Base-by-base conservation (phyloP, 2,329 filamentous ascomycete genomes). In the Alternaria metachromatica region DNA sequence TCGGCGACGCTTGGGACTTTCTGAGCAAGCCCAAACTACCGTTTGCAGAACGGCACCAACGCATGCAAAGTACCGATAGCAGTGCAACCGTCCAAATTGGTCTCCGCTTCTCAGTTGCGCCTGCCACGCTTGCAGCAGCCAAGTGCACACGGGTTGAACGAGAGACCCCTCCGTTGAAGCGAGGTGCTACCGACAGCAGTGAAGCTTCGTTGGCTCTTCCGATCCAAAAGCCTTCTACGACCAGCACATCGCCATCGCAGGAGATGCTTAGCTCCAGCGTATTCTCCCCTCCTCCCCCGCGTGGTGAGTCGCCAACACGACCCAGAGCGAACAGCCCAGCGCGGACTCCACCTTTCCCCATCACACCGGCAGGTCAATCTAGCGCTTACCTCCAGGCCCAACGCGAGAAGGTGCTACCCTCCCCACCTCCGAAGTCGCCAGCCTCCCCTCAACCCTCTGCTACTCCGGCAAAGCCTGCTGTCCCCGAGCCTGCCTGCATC, bases 11-110 rank as follows among this genome's bases (percentile, higher is more conserved):
- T n/a, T 78, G 79, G 57, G 72, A 71, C 37, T 78, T 75, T 49
- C 51, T 83, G 72, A 70, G 79, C 50, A 74, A 75, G 57, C 76
- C 78, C 23, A 71, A 69, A 50, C 81, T 80, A 45, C 82, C 83
- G 55, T 79, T 80, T 45, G 78, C 77, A 5, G 73, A 76, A 13
- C 65, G 67, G 9, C 81, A 84, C n/a, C 81, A 82, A 18, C 84
- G 89, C 48, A 84, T 88, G 62, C 89, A 88, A 6, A 92, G 90
- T 1, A 82, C 88, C 45, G 84, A 83, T 15, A 92, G 90, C 48
- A 87, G 87, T 10, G 89, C 89, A 23, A 92, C 89, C 0, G 89
- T 92, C 11, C 89, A 92, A 73, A 92, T 92, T 55, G 90, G 90
- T 2, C 82, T 92, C 15, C 86, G 90, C 11, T 83, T 92, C 59